These are phyloP conservation scores for Pyrus bretschneideri DNA, from an alignment of 306 rosid species.

Conservation along the genomic window DNA sequence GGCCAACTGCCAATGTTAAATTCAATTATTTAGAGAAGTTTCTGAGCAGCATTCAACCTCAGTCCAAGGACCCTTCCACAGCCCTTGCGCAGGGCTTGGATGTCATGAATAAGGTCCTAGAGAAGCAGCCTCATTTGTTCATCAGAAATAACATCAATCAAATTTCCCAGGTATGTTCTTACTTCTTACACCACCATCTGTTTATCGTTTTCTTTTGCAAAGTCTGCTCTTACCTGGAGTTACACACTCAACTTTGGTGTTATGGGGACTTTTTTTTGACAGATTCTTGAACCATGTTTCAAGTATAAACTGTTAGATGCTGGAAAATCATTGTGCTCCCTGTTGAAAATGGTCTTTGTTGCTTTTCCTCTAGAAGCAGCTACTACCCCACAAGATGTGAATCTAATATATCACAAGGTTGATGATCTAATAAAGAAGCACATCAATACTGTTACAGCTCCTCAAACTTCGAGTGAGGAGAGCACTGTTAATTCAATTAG, in stretches of 20 bases:
- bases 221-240: background rate
- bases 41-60: slow-evolving; percentile 96
- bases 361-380: slow-evolving; percentile 90
- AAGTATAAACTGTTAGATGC: slow-evolving; percentile 86
- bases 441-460: slow-evolving; percentile 53
- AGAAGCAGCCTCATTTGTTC: slow-evolving; percentile 96
- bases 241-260: slow-evolving; percentile 7
- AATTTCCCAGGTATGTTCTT: slow-evolving; percentile 79
- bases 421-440: slow-evolving; percentile 90
- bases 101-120: slow-evolving; percentile 97
- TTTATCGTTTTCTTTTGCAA: slow-evolving; percentile 7
- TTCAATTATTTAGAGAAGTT: slow-evolving; percentile 93
- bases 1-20: slow-evolving; percentile 97
- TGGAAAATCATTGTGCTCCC: slow-evolving; percentile 90
- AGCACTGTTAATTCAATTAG: slow-evolving; percentile 68
- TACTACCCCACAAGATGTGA: slow-evolving; percentile 72
- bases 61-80: slow-evolving; percentile 95
- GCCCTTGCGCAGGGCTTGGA: slow-evolving; percentile 98
- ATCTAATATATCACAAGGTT: slow-evolving; percentile 75
- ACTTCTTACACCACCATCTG: background rate
- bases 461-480: slow-evolving; percentile 78
- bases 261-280: slow-evolving; percentile 20
- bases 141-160: slow-evolving; percentile 86
- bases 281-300: slow-evolving; percentile 99
- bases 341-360: slow-evolving; percentile 89